Base-by-base conservation (phyloP, 2,329 filamentous ascomycete species). In the Blastomyces gilchristii region DNA sequence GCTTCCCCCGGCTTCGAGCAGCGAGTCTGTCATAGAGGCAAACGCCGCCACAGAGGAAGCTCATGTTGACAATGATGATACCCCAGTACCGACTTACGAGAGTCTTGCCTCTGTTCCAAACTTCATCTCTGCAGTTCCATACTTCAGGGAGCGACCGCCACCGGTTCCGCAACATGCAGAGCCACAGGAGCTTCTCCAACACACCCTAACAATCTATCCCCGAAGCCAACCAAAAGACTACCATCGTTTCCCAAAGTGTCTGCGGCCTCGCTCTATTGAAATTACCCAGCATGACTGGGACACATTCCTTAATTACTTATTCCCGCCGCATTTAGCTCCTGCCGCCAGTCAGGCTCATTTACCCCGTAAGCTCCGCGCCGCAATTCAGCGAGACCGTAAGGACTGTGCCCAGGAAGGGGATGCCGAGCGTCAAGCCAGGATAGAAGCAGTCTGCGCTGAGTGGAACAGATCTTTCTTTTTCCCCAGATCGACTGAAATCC, bases 381-480 rank as follows among this genome's bases (percentile, higher is more conserved):
- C 78, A 64, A 76, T 77, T 28, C 70, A 74, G 65, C 71, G 75
- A 34, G 75, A 77, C 64, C 71, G 74, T 39, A 78, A 77, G 62
- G 75, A 78, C 64, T 70, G 75, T 1, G 71, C 74, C 2, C 76
- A 78, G 60, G 75, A 78, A 64, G 73, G 74, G 1, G 75, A 76
- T 58, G 73, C 75, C 34, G 71, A 77, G 62, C 73, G 77, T n/a
- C 68, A 64, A 58, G 68, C 68, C 22, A 74, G 75, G 22, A 74
- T 79, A 41, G 63, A 71, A 11, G 73, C 75, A 2, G 76, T 78
- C 16, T 70, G 77, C 49, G 69, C 69, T 5, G 77, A 79, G 66
- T 79, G 77, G 77, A 79, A 79, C 63, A 68, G 73, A 56, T 71
- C 69, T 47, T 79, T 79, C 60, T 79, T 79, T 58, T 69, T 69